Conservation (phyloP, 805 yeast genomes). For the Saccharomycopsis javanensis region DNA sequence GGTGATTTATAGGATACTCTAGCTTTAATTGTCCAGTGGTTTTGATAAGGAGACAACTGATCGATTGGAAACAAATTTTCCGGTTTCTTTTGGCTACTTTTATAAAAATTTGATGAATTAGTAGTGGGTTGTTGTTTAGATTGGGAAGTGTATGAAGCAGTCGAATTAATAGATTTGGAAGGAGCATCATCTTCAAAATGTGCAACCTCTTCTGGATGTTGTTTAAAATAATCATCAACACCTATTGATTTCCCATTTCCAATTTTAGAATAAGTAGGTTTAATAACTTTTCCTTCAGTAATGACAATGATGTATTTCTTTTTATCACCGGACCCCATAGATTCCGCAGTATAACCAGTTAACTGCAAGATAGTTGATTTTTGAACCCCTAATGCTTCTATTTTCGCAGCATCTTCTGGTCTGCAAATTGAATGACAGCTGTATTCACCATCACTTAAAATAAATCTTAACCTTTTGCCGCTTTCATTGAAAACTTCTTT, state of each 20-base stretch:
- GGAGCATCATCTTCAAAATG: slow-evolving; percentile 10
- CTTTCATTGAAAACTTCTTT: slow-evolving; percentile 31
- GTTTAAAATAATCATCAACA: slow-evolving; percentile 48
- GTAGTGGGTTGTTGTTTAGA: slow-evolving; percentile 4
- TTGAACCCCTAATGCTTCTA: slow-evolving; percentile 36
- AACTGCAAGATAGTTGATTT: slow-evolving; percentile 35
- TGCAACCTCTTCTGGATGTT: slow-evolving; percentile 44
- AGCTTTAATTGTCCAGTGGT: slow-evolving; percentile 86
- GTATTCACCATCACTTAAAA: slow-evolving; percentile 45
- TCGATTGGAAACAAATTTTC: slow-evolving; percentile 60
- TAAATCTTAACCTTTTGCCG: slow-evolving; percentile 35
- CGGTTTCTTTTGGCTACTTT: slow-evolving; percentile 26
- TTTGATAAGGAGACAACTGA: slow-evolving; percentile 83
- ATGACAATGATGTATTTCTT: slow-evolving; percentile 25
- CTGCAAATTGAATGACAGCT: slow-evolving; percentile 44
- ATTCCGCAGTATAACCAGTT: slow-evolving; percentile 32
- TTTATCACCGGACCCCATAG: slow-evolving; percentile 27
- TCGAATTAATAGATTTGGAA: slow-evolving; percentile 15
- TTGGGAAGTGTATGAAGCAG: slow-evolving; percentile 14
- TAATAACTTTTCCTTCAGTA: slow-evolving; percentile 13
- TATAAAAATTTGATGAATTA: not conserved
- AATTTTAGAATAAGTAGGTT: slow-evolving; percentile 17
- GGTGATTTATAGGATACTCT: slow-evolving; percentile 85
- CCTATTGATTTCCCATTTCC: slow-evolving; percentile 32
- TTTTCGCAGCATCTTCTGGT: slow-evolving; percentile 38